Conservation (phyloP, 352 stramenopile species). For the Globisporangium canariense region DNA sequence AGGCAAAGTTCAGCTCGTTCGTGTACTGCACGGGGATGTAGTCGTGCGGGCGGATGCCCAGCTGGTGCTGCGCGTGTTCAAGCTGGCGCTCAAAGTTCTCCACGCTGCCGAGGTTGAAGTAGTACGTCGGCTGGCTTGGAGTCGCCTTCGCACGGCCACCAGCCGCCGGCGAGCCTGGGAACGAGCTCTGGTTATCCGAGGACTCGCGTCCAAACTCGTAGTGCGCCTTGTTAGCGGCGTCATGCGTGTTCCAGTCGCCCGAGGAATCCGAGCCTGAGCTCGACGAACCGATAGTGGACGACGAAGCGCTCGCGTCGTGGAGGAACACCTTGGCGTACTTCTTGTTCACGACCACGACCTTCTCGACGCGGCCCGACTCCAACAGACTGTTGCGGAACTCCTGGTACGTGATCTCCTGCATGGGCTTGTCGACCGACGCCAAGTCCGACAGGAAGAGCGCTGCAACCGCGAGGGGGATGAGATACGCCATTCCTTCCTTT, state of each 20-base stretch:
- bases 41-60: slow-evolving; percentile 92
- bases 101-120: slow-evolving; percentile 98
- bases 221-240: slow-evolving; percentile 29
- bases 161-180: slow-evolving; percentile 3
- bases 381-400: slow-evolving; percentile 88
- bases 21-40: slow-evolving; percentile 98
- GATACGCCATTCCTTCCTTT: slow-evolving; percentile 67
- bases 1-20: slow-evolving; percentile 92
- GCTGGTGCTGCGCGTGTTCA: slow-evolving; percentile 93
- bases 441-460: slow-evolving; percentile 76
- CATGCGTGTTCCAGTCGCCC: slow-evolving; percentile 32
- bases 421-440: slow-evolving; percentile 69
- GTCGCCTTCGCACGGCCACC: slow-evolving; percentile 18
- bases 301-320: slow-evolving; percentile 33
- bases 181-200: slow-evolving; percentile 21
- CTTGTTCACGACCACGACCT: slow-evolving; percentile 90
- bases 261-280: slow-evolving; percentile 14
- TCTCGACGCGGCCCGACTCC: slow-evolving; percentile 82
- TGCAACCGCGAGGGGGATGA: slow-evolving; percentile 68
- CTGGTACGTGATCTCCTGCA: slow-evolving; percentile 91
- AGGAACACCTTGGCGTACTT: slow-evolving; percentile 89
- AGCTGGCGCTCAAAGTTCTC: slow-evolving; percentile 98
- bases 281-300: slow-evolving; percentile 12
- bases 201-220: slow-evolving; percentile 25
- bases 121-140: slow-evolving; percentile 55